Base-by-base conservation (phyloP, 192 early-diverging fungal species). In the Umbelopsis vinacea region DNA sequence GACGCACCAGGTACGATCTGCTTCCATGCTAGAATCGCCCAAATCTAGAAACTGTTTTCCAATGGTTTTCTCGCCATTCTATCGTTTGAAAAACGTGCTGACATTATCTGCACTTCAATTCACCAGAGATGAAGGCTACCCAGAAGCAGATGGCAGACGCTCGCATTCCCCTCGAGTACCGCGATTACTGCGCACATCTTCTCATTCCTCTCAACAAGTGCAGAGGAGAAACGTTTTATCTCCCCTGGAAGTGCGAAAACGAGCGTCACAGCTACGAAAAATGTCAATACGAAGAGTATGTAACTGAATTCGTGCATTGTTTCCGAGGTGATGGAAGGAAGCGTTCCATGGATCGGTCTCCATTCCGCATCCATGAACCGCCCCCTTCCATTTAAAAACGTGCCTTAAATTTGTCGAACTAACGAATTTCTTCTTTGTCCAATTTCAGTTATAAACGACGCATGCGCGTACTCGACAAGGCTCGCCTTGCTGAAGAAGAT, bases 141-240 rank as follows among this genome's bases (percentile, higher is more conserved):
- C 91, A 93, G 68, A 83, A 92, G 74, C 94, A 97, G 72, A 91
- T 98, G 89, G 80, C 84, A 10, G 90, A 93, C 74, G 89, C 90
- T 46, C 88, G 88, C 45, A 85, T 98, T 70, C 96, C 96, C 11
- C 78, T 97, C 38, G 88, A 89, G 67, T 94, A 90, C 83, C 90
- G 97, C 66, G 97, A 98, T 87, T 95, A 93, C 82, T 98, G 97
- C 77, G 91, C 97, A 46, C 91, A 97, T 73, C 81, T 98, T 70
- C 84, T 95, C 46, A 92, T 96, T 69, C 91, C 89, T 45, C 81
- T 98, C 46, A 95, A 98, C 91, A 91, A 94, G 79, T 98, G 97
- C 84, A 84, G 97, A 55, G 86, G 84, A 70, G 88, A 90, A 52
- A 93, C 86, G 75, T 92, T 85, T 77, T 96, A 94, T 79, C 67